These are phyloP conservation scores for Suillus weaverae DNA, from an alignment of 768 basidiomycete genomes.

Conservation along the genomic window DNA sequence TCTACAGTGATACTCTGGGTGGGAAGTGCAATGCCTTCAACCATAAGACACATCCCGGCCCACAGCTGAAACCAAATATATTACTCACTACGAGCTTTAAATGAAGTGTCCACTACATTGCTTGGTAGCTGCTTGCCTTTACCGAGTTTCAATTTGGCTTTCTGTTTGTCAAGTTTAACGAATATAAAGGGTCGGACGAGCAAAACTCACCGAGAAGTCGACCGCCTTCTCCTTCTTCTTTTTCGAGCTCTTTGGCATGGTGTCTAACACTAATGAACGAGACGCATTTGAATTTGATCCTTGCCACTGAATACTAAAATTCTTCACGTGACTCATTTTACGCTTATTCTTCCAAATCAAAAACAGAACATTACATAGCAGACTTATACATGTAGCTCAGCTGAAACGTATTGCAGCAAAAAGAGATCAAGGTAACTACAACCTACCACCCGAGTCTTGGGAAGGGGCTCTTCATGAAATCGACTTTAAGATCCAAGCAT, in stretches of 20 bases:
- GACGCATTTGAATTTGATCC: background rate
- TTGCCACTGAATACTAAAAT: background rate
- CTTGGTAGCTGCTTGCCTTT: conserved; percentile 82
- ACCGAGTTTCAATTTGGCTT: conserved; percentile 95
- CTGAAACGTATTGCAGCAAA: background rate
- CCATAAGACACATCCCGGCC: background rate
- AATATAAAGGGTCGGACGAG: conserved; percentile 3
- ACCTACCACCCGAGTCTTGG: conserved; percentile 26
- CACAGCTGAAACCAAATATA: background rate
- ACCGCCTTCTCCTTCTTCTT: conserved; percentile 85
- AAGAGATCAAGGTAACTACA: background rate
- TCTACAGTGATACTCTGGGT: conserved; percentile 71
- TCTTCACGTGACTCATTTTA: conserved; percentile 6
- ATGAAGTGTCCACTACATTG: conserved; percentile 94
- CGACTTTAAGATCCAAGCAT: conserved; percentile 77
- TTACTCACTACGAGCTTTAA: conserved; percentile 85
- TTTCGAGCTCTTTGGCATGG: conserved; percentile 85
- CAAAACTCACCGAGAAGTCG: conserved; percentile 73
- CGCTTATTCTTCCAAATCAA: background rate
- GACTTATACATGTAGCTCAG: background rate
- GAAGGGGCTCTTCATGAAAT: conserved; percentile 59
- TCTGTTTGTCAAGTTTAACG: conserved; percentile 46
- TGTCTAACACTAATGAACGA: background rate
- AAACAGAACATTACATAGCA: background rate
- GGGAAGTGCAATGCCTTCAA: conserved; percentile 84